Conservation (phyloP, 1,139 yeast species). For the Meyerozyma carpophila region DNA sequence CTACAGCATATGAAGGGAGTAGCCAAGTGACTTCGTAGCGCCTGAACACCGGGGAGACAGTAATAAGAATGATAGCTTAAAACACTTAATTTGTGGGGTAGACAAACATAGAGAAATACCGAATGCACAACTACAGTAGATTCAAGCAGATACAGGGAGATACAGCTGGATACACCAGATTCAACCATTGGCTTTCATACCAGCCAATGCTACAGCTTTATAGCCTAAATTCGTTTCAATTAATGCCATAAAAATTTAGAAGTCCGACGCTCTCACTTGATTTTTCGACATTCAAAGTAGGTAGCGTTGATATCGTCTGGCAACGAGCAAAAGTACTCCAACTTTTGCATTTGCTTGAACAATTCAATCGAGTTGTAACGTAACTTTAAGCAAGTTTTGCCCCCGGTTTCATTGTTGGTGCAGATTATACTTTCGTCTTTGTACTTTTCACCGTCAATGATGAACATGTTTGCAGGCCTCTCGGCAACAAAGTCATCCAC, state of each 20-base stretch:
- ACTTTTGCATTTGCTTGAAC: constrained; percentile 42
- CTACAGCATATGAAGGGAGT: not conserved
- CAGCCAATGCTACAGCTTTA: no score
- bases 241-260: not conserved
- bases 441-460: constrained; percentile 42
- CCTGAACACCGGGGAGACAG: no score
- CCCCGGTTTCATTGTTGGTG: constrained; percentile 34
- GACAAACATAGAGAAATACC: no score
- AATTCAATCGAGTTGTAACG: constrained; percentile 32
- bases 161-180: no score
- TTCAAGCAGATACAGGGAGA: no score
- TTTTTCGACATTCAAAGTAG: constrained; percentile 44
- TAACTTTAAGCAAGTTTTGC: constrained; percentile 42
- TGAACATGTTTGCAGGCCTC: constrained; percentile 30
- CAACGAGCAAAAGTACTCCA: constrained; percentile 39
- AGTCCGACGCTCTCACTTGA: constrained; percentile 11
- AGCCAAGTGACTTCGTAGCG: not conserved
- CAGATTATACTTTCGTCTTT: constrained; percentile 38
- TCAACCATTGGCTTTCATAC: no score
- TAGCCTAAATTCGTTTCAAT: not conserved
- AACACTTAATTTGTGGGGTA: no score
- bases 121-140: no score
- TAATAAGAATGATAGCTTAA: no score
- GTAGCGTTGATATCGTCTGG: constrained; percentile 41
- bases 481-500: constrained; percentile 18